phyloP scores from a whole-genome alignment of 805 yeast genomes.

The Yarrowia keelungensis region DNA sequence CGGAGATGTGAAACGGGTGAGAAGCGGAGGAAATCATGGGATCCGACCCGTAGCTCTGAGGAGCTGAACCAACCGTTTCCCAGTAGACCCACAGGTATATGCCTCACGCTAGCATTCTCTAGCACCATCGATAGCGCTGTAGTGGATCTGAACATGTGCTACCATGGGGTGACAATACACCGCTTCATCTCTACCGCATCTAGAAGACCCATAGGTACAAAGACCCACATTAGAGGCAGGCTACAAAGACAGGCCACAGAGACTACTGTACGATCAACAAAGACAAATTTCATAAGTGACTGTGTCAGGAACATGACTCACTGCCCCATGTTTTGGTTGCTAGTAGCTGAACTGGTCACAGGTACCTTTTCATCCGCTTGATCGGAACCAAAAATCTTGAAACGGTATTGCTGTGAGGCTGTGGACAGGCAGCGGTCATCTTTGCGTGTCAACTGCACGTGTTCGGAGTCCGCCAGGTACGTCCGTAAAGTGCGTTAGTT shows the following conservation, averaged over 20 bases:
- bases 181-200: background rate
- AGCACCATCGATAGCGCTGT: background rate
- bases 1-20: background rate
- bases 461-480: conserved; percentile 20
- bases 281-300: too few relatives aligned
- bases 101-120: background rate
- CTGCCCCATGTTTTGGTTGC: conserved; percentile 9
- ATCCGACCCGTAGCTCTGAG: too few relatives aligned
- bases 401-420: conserved; percentile 28
- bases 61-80: too few relatives aligned
- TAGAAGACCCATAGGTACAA: background rate
- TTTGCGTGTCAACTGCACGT: conserved; percentile 23
- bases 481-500: too few relatives aligned
- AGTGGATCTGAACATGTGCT: too few relatives aligned
- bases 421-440: conserved; percentile 27
- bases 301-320: background rate
- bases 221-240: background rate
- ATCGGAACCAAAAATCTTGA: conserved; percentile 20
- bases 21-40: too few relatives aligned
- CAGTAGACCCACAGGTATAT: too few relatives aligned
- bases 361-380: conserved; percentile 14
- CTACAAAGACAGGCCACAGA: background rate
- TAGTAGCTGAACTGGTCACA: conserved; percentile 7
- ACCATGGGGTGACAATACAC: background rate
- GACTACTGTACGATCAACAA: too few relatives aligned